These are phyloP conservation scores for Backusella mclennaniae DNA, from an alignment of 192 early-diverging fungal genomes.

Conservation along the genomic window DNA sequence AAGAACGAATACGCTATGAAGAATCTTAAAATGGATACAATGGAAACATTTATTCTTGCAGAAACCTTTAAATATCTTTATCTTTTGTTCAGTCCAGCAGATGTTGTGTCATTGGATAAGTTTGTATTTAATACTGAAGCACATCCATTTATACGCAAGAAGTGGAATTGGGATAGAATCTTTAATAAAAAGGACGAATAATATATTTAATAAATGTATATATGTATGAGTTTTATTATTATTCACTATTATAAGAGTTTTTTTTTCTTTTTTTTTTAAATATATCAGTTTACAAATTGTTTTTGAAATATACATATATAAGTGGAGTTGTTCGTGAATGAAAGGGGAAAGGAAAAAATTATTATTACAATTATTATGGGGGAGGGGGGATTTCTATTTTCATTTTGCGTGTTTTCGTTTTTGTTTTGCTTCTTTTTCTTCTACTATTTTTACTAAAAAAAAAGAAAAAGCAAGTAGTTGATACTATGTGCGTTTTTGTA, in stretches of 20 bases:
- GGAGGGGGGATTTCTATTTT: no score
- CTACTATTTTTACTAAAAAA: background rate
- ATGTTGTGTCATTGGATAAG: slow-evolving; percentile 51
- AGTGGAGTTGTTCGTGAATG: background rate
- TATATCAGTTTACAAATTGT: background rate
- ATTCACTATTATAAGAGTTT: slow-evolving; percentile 19
- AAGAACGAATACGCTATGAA: background rate
- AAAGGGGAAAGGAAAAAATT: background rate
- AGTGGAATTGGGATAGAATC: slow-evolving; percentile 14
- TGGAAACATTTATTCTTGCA: slow-evolving; percentile 59
- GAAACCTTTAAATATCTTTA: slow-evolving; percentile 76
- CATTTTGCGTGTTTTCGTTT: background rate
- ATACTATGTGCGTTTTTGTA: background rate
- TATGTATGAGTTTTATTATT: background rate
- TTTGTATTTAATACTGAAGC: slow-evolving; percentile 76
- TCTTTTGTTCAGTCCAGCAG: slow-evolving; percentile 57
- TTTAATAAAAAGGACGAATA: background rate
- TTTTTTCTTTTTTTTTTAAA: slow-evolving; percentile 40
- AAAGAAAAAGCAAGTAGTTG: background rate
- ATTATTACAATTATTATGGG: background rate
- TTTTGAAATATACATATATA: background rate
- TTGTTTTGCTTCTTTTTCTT: background rate
- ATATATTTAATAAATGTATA: background rate
- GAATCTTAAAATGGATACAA: slow-evolving; percentile 19
- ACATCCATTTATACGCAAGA: slow-evolving; percentile 63